phyloP scores from a whole-genome alignment of 2,329 filamentous ascomycete species.

The Fusarium lateritium region DNA sequence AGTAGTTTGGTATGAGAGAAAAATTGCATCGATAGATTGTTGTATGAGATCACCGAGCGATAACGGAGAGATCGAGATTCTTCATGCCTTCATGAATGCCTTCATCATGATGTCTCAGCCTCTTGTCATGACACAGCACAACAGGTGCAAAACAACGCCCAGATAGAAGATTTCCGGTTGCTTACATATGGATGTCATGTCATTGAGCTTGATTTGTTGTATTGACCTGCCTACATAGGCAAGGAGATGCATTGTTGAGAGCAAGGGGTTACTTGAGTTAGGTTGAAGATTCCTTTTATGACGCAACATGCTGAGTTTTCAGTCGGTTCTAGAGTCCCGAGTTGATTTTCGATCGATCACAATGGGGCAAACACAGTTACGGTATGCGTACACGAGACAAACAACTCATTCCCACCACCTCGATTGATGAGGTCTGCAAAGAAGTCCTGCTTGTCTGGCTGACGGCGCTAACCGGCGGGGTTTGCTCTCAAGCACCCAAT shows the following conservation, averaged over 20 bases:
- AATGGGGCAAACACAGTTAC: neutral
- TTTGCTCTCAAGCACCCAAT: constrained; percentile 24
- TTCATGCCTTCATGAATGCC: neutral
- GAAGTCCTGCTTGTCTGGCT: constrained; percentile 17
- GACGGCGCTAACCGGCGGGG: constrained; percentile 37
- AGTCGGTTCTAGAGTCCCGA: neutral
- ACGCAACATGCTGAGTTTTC: constrained; percentile 2
- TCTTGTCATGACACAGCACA: constrained; percentile 17
- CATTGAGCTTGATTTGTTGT: constrained; percentile 7
- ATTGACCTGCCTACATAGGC: constrained; percentile 14
- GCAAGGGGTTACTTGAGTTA: neutral
- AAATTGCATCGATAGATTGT: neutral
- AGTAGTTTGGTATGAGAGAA: neutral
- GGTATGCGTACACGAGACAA: constrained; percentile 2
- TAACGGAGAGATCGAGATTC: neutral
- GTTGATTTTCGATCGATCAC: constrained; percentile 15
- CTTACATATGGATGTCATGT: constrained; percentile 15
- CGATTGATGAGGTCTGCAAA: neutral
- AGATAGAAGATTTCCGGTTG: neutral
- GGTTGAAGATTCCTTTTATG: neutral
- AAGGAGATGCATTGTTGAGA: constrained; percentile 23
- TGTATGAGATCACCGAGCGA: neutral
- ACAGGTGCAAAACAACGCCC: neutral
- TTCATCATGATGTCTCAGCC: constrained; percentile 19
- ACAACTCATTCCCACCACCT: constrained; percentile 1